Evolutionary conservation across 768 basidiomycete species (phyloP).

Genomic region (Lactarius deliciosus): DNA sequence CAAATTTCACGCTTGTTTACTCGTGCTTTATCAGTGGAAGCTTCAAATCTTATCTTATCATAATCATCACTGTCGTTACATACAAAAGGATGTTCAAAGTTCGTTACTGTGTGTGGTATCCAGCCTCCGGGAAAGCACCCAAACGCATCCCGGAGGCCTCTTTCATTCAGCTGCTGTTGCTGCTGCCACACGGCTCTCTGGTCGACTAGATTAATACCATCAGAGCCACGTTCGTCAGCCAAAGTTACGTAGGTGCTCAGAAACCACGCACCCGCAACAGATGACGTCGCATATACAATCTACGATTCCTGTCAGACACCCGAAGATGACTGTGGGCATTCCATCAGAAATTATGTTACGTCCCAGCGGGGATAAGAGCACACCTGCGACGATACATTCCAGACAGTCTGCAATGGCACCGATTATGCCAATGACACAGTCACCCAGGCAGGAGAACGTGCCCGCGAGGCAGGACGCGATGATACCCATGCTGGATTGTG

Average conservation of each 20-base stretch:
- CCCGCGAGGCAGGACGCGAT: slow-evolving; percentile 26
- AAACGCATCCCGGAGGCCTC: slow-evolving; percentile 13
- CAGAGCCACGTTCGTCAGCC: neutral
- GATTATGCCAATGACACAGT: slow-evolving; percentile 42
- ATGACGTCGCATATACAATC: slow-evolving; percentile 47
- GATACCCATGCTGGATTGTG: slow-evolving; percentile 11
- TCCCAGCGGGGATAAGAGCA: neutral
- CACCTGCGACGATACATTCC: slow-evolving; percentile 49
- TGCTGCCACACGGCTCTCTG: neutral
- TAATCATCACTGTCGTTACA: neutral
- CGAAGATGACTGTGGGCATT: slow-evolving; percentile 40
- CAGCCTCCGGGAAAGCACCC: slow-evolving; percentile 7
- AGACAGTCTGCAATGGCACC: slow-evolving; percentile 43
- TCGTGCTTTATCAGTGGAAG: slow-evolving; percentile 2
- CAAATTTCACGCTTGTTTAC: slow-evolving; percentile 13
- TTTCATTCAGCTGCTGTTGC: neutral
- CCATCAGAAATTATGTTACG: slow-evolving; percentile 2
- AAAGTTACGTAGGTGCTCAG: neutral
- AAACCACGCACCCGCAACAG: slow-evolving; percentile 42
- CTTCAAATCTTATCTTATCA: slow-evolving; percentile 9
- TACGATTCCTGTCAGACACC: slow-evolving; percentile 40
- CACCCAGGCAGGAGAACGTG: slow-evolving; percentile 45
- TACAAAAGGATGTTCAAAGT: neutral
- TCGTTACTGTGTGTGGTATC: slow-evolving; percentile 1
- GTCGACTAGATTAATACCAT: slow-evolving; percentile 8